These are phyloP conservation scores for Xerocomus amazonicus DNA, from an alignment of 1,284 basidiomycete species.

Conservation along the genomic window DNA sequence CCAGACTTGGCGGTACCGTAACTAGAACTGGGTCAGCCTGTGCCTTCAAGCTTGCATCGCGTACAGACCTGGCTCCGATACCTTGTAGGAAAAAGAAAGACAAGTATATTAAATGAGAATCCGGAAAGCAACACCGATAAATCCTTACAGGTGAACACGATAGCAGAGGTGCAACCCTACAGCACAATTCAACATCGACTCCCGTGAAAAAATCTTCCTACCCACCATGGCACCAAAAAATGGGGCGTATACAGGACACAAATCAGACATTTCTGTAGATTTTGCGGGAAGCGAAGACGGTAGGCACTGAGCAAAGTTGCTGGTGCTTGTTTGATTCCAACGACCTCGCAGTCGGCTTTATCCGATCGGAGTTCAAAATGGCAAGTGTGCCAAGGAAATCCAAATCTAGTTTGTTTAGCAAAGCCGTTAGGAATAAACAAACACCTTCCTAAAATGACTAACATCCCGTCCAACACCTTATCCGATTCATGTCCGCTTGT, in stretches of 20 bases:
- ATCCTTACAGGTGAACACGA: slow-evolving; percentile 93
- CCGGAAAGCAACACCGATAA: not conserved
- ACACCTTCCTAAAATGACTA: slow-evolving; percentile 11
- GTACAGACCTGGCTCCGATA: slow-evolving; percentile 33
- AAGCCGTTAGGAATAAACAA: slow-evolving; percentile 32
- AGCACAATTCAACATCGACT: slow-evolving; percentile 9
- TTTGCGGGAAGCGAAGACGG: not conserved
- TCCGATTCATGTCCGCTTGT: slow-evolving; percentile 52
- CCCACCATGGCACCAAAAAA: slow-evolving; percentile 96
- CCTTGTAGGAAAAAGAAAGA: slow-evolving; percentile 10
- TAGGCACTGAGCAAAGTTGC: not conserved
- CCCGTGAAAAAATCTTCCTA: slow-evolving; percentile 10
- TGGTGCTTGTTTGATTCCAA: slow-evolving; percentile 6
- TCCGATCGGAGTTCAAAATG: slow-evolving; percentile 25
- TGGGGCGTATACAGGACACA: slow-evolving; percentile 92
- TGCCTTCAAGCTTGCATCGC: not conserved
- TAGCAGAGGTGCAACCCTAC: slow-evolving; percentile 93
- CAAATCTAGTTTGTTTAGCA: slow-evolving; percentile 24
- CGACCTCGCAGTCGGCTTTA: slow-evolving; percentile 12
- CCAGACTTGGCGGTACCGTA: slow-evolving; percentile 98
- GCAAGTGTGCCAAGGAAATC: slow-evolving; percentile 5
- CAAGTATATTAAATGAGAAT: not conserved
- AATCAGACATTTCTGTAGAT: slow-evolving; percentile 63
- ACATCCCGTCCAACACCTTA: not conserved
- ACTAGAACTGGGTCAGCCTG: slow-evolving; percentile 37